Evolutionary conservation across 108 stramenopile species (phyloP), one percentile per base, ranked within the genome.

Genomic region (Nitzschia sp.): DNA sequence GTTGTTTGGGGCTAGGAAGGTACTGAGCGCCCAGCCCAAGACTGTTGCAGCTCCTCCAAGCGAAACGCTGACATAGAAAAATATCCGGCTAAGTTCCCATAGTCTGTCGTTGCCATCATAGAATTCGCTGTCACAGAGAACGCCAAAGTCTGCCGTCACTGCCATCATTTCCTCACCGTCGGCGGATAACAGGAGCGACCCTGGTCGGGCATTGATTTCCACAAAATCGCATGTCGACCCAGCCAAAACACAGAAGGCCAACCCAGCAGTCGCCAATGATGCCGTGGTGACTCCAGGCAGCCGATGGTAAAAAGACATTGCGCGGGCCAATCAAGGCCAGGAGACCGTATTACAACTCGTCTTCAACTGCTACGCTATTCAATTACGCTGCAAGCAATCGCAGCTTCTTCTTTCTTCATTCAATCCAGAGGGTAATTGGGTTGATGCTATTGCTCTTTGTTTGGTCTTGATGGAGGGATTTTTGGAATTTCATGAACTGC

Each of bases 1-100:
- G 13, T 26, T 32, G 18, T 60, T 76, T 46, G 80, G 80, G 11
- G 64, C 28, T 15, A 80, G 23, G 2, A 68, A 33, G 13, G 28
- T 61, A 5, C 59, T 57, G 26, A 72, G 27, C 1, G 70, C 64
- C 70, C 70, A 72, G 21, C 71, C 66, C 47, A 76, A 6, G 8
- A 64, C 33, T 0, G 47, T 24, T 11, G 65, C 59, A 18, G 75
- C 17, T 0, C 47, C 32, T 53, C 80, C 80, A 24, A 81, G 21
- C 5, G 23, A 25, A 5, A 64, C 9, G 19, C 68, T 58, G 11
- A 67, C 29, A n/a, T 68, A 59, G 26, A 61, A 59, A 64, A 81
- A 81, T 32, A 71, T 54, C 3, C 56, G 68, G 23, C 61, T 68
- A 33, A 72, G 56, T 57, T 67, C 59, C 80, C 74, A 75, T 66